A percentile compares a stretch with the other conserved stretches of the same genome.
These are phyloP conservation scores for Jatropha curcas DNA, from an alignment of 345 rosid species.

Conservation along the genomic window DNA sequence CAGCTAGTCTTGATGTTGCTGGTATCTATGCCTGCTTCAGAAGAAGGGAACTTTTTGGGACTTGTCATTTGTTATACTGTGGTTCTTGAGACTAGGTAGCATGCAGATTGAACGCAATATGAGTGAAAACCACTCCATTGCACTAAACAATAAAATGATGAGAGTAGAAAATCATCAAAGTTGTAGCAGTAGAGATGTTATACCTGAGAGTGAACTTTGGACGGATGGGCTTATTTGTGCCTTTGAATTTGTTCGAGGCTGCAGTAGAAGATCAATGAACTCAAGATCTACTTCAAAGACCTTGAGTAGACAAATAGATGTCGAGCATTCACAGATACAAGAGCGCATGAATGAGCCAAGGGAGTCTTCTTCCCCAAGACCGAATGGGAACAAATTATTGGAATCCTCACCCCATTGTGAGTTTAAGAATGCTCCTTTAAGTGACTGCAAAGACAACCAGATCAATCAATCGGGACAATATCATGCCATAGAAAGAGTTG, in stretches of 20 bases:
- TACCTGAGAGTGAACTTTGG: slow-evolving; percentile 68
- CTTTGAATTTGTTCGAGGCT: slow-evolving; percentile 67
- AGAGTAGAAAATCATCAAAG: slow-evolving; percentile 32
- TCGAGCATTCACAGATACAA: slow-evolving; percentile 25
- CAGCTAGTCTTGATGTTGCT: not conserved
- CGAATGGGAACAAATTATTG: slow-evolving; percentile 26
- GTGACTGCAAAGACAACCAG: slow-evolving; percentile 38
- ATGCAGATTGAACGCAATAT: slow-evolving; percentile 22
- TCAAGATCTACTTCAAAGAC: slow-evolving; percentile 33
- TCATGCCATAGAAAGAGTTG: slow-evolving; percentile 40
- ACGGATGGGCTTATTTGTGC: slow-evolving; percentile 88
- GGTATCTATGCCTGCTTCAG: not conserved
- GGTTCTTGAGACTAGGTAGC: not conserved
- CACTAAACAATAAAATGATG: slow-evolving; percentile 27
- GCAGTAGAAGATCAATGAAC: slow-evolving; percentile 24
- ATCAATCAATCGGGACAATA: slow-evolving; percentile 35
- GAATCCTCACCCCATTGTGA: slow-evolving; percentile 29
- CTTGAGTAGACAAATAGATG: slow-evolving; percentile 13
- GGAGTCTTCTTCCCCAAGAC: slow-evolving; percentile 29
- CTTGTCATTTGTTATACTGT: not conserved
- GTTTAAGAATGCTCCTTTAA: slow-evolving; percentile 32
- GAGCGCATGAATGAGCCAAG: slow-evolving; percentile 30
- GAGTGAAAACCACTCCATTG: slow-evolving; percentile 24
- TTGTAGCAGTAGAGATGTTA: slow-evolving; percentile 34
- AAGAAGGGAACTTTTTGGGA: not conserved